phyloP scores from a whole-genome alignment of 2,329 filamentous ascomycete species.

The Aspergillus carbonarius region DNA sequence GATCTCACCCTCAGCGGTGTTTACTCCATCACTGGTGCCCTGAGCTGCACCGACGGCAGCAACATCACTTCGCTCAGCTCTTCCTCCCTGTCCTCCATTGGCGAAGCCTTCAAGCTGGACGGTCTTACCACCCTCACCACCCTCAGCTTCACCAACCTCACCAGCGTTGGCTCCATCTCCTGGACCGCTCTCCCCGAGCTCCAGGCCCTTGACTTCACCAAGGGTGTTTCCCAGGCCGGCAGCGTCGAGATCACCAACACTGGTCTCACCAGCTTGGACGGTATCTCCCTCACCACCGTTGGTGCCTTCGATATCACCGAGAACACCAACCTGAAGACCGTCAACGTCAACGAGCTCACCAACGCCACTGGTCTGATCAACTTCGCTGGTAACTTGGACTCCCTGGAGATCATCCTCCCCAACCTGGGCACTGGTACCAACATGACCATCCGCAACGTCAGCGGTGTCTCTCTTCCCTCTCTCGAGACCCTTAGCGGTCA shows the following conservation, averaged over 20 bases:
- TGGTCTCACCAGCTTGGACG: slow-evolving; percentile 71
- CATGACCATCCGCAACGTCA: slow-evolving; percentile 79
- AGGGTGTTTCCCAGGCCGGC: slow-evolving; percentile 65
- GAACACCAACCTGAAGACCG: slow-evolving; percentile 75
- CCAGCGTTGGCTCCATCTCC: slow-evolving; percentile 63
- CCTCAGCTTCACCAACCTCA: slow-evolving; percentile 66
- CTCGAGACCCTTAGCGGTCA: slow-evolving; percentile 73
- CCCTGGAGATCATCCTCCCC: slow-evolving; percentile 70
- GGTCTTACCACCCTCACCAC: slow-evolving; percentile 67
- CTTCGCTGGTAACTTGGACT: slow-evolving; percentile 76
- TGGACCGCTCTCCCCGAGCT: slow-evolving; percentile 71
- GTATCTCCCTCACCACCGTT: slow-evolving; percentile 75
- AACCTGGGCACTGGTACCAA: slow-evolving; percentile 76
- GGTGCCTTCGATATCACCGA: slow-evolving; percentile 80
- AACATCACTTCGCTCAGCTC: slow-evolving; percentile 65
- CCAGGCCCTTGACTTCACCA: slow-evolving; percentile 58
- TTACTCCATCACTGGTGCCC: slow-evolving; percentile 57
- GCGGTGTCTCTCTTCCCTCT: slow-evolving; percentile 69
- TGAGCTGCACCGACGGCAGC: slow-evolving; percentile 55
- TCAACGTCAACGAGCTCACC: slow-evolving; percentile 70
- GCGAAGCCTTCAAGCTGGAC: slow-evolving; percentile 67
- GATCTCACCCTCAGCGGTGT: slow-evolving; percentile 63
- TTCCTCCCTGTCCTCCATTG: slow-evolving; percentile 63
- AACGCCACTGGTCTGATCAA: slow-evolving; percentile 70
- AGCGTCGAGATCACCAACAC: slow-evolving; percentile 82